These are phyloP conservation scores for Corinectria fuckeliana DNA, from an alignment of 2,329 filamentous ascomycete species.

Conservation along the genomic window DNA sequence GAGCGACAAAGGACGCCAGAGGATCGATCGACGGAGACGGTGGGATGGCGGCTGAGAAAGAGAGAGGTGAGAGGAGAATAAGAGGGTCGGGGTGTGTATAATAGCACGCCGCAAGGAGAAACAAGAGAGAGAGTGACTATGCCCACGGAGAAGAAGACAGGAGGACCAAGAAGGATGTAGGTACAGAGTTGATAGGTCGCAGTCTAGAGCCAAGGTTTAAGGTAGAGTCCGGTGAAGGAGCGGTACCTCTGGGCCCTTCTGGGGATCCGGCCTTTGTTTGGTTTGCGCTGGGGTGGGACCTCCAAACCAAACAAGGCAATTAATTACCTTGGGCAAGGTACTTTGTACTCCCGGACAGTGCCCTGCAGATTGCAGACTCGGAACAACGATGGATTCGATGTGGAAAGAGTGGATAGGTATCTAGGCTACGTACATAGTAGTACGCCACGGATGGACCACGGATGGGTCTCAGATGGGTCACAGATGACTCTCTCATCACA, in stretches of 20 bases:
- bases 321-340: slow-evolving; percentile 30
- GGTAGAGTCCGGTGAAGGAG: slow-evolving; percentile 6
- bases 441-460: slow-evolving; percentile 3
- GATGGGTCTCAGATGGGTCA: slow-evolving; percentile 14
- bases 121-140: slow-evolving; percentile 3
- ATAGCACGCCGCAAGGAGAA: slow-evolving; percentile 4
- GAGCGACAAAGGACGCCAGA: slow-evolving; percentile 8
- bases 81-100: slow-evolving; percentile 8
- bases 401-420: slow-evolving; percentile 33
- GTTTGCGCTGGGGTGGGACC: slow-evolving; percentile 8
- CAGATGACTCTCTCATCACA: slow-evolving; percentile 11
- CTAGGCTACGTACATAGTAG: too few relatives aligned
- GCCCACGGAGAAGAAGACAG: neutral
- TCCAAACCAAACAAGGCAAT: slow-evolving; percentile 27
- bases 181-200: neutral
- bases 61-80: slow-evolving; percentile 7
- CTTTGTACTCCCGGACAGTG: slow-evolving; percentile 17
- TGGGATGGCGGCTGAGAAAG: neutral
- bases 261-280: neutral
- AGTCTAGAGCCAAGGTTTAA: slow-evolving; percentile 17
- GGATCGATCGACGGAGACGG: neutral
- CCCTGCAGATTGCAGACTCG: slow-evolving; percentile 6
- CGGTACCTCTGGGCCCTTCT: slow-evolving; percentile 8
- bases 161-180: slow-evolving; percentile 5
- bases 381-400: slow-evolving; percentile 31